Base-by-base conservation (phyloP, 2,329 filamentous ascomycete genomes). In the Corinectria fuckeliana region DNA sequence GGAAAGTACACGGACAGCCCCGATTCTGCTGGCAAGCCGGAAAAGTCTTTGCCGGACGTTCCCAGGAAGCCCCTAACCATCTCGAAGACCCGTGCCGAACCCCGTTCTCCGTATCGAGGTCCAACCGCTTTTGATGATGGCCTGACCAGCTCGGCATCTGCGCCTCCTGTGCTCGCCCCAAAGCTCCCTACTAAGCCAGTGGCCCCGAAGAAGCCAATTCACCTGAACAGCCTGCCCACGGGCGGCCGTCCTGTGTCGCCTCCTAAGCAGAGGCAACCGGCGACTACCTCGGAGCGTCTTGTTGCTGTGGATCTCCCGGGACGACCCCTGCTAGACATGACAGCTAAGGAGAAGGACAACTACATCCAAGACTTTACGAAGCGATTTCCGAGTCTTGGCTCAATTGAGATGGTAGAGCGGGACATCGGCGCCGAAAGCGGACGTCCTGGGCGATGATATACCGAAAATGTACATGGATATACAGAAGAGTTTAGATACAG, bases 341-440 rank as follows among this genome's bases (percentile, higher is more conserved):
- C 80, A 54, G 72, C 78, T 3, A 78, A 81, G 64, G 83, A 88
- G 68, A 85, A 81, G 71, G 86, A 88, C 44, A 91, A 93, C 66
- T 89, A 89, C 69, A 75, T 89, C 42, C 76, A 78, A 59, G 76
- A 91, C 71, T 97, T 98, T 74, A 89, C 88, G 61, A 93, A 93
- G 76, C 83, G 92, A 58, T 97, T 93, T 76, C 94, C 94, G 1
- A 96, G 91, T 72, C 78, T 98, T 58, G 89, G 88, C 56, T 86
- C 92, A 9, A 85, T 97, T 67, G 93, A 97, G 78, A 91, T 94
- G 88, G 90, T 92, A n/a, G 91, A 95, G 77, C 86, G 88, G 60
- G 90, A 85, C 52, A 72, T 78, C 42, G 64, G 61, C 32, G 64
- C 65, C n/a, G 70, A 65, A 11, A 57, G 61, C 20, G 82, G 69